A percentile compares a stretch with the other conserved stretches of the same genome.
Evolutionary conservation across 352 stramenopile genomes (phyloP).

Genomic region (Globisporangium nunn): DNA sequence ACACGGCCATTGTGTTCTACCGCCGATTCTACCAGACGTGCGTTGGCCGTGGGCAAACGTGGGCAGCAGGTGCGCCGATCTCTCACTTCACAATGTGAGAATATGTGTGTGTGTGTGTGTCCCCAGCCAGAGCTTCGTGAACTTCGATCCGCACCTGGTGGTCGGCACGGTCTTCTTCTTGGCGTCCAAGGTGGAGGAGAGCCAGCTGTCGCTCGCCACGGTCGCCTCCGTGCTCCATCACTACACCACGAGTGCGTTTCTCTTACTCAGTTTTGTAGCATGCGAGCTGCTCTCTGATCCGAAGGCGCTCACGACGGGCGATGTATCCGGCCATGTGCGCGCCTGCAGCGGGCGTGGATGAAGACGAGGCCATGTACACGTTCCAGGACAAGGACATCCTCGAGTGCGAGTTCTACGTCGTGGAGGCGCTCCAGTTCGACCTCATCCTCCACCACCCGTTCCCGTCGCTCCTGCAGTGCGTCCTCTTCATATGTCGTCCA

Average conservation of each 20-base stretch:
- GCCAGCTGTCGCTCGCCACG: constrained; percentile 69
- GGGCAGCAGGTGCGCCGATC: too few relatives aligned
- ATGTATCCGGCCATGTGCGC: too few relatives aligned
- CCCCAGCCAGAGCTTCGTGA: constrained; percentile 80
- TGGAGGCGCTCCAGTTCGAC: constrained; percentile 84
- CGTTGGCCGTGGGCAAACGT: background rate
- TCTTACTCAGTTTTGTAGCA: background rate
- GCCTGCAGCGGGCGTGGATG: constrained; percentile 59
- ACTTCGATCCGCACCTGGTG: constrained; percentile 85
- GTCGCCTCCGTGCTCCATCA: constrained; percentile 80
- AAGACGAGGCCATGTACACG: constrained; percentile 84
- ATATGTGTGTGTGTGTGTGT: background rate
- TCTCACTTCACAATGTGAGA: too few relatives aligned
- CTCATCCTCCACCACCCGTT: constrained; percentile 86
- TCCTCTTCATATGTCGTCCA: background rate
- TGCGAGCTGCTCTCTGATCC: too few relatives aligned
- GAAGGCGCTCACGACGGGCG: too few relatives aligned
- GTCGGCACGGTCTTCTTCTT: constrained; percentile 83
- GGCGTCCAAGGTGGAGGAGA: constrained; percentile 85
- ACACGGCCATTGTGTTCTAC: constrained; percentile 88
- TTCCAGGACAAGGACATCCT: constrained; percentile 88
- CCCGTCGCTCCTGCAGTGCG: constrained; percentile 70
- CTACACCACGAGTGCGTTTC: constrained; percentile 70
- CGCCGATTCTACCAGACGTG: constrained; percentile 87
- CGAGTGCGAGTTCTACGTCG: constrained; percentile 88